Evolutionary conservation across 106 monocot species (phyloP).

Genomic region (Xerophyta viscosa): DNA sequence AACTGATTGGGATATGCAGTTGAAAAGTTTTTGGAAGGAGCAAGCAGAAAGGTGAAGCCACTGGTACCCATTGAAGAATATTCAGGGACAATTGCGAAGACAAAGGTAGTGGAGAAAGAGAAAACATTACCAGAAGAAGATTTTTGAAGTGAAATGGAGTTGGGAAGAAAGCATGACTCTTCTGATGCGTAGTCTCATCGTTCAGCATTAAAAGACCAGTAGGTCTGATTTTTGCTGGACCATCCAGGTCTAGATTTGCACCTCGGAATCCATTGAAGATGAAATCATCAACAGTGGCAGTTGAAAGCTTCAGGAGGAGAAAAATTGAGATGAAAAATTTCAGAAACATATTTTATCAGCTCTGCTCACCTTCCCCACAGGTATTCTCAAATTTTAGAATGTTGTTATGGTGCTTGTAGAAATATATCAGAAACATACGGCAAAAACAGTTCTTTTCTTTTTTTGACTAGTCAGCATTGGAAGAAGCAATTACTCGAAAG

Average conservation of each 20-base stretch:
- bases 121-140: neutral
- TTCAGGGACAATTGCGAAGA: slow-evolving; percentile 2
- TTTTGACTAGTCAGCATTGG: too few relatives aligned
- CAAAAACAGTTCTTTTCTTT: too few relatives aligned
- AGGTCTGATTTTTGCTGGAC: neutral
- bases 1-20: neutral
- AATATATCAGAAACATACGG: too few relatives aligned
- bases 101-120: slow-evolving; percentile 10
- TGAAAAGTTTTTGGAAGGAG: neutral
- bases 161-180: slow-evolving; percentile 11
- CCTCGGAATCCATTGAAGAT: slow-evolving; percentile 18
- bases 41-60: neutral
- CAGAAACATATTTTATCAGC: too few relatives aligned
- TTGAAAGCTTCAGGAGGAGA: neutral
- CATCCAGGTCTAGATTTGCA: slow-evolving; percentile 9
- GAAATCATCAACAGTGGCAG: neutral
- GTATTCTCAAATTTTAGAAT: too few relatives aligned
- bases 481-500: too few relatives aligned
- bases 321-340: neutral
- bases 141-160: slow-evolving; percentile 4
- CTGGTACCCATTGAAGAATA: neutral
- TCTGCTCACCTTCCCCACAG: too few relatives aligned
- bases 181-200: neutral
- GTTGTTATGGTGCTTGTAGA: too few relatives aligned
- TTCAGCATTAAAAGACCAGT: slow-evolving; percentile 14